Conservation (phyloP, 75 land plant genomes). For the Picea glauca region DNA sequence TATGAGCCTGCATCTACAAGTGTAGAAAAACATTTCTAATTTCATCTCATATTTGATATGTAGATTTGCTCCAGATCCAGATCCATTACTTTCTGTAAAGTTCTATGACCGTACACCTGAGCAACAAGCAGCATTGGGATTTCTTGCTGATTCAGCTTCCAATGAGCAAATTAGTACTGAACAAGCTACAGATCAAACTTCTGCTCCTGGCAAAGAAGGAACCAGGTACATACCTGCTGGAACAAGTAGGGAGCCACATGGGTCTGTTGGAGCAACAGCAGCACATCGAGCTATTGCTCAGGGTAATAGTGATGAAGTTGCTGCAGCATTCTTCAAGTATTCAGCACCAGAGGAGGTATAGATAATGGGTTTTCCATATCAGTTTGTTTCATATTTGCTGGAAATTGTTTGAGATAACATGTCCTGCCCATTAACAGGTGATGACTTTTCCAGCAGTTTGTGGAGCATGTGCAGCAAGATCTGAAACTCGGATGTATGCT, state of each 20-base stretch:
- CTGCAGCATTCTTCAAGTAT: constrained; percentile 81
- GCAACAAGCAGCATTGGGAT: constrained; percentile 86
- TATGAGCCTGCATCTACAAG: too few relatives aligned
- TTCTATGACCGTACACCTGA: constrained; percentile 83
- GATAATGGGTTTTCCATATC: neutral
- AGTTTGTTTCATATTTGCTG: neutral
- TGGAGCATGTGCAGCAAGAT: constrained; percentile 81
- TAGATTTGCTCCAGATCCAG: constrained; percentile 79
- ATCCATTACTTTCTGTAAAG: constrained; percentile 60
- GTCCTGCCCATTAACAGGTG: constrained; percentile 45
- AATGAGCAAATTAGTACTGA: constrained; percentile 12
- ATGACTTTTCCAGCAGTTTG: constrained; percentile 94
- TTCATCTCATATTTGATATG: constrained; percentile 3
- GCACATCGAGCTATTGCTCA: constrained; percentile 80
- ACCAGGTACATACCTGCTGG: constrained; percentile 24
- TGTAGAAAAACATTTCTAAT: too few relatives aligned
- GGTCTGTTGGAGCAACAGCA: constrained; percentile 78
- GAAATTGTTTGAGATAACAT: neutral
- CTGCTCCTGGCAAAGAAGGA: constrained; percentile 8
- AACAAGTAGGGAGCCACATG: constrained; percentile 57
- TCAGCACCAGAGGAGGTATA: constrained; percentile 97
- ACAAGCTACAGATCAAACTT: constrained; percentile 2
- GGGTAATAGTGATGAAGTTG: constrained; percentile 64
- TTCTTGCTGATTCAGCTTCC: constrained; percentile 48
- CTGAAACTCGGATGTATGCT: constrained; percentile 87